phyloP scores from a whole-genome alignment of 805 yeast genomes.

The Pichia manshurica region DNA sequence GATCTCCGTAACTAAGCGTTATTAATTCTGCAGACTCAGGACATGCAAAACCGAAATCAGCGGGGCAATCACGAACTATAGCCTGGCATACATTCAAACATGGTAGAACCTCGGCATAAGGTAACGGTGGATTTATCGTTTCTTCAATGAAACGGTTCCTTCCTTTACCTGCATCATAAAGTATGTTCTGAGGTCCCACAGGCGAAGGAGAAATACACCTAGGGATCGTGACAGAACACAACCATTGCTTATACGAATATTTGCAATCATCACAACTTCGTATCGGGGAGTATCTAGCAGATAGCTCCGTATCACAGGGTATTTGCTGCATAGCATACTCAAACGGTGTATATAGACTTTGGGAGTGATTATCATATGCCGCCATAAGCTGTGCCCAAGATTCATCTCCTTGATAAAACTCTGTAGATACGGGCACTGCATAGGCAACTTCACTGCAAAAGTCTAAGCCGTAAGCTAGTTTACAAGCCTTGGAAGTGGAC shows the following conservation, averaged over 20 bases:
- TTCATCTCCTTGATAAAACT: constrained; percentile 24
- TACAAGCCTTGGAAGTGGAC: constrained; percentile 52
- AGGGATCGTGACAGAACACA: constrained; percentile 84
- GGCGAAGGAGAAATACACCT: constrained; percentile 55
- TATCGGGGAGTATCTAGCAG: constrained; percentile 68
- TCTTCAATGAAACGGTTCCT: constrained; percentile 56
- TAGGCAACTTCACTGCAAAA: constrained; percentile 83
- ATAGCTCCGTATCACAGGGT: constrained; percentile 65
- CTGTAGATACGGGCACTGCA: constrained; percentile 59
- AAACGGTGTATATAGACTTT: constrained; percentile 54
- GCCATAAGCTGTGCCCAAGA: constrained; percentile 33
- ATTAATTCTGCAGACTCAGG: constrained; percentile 43
- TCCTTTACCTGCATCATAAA: constrained; percentile 44
- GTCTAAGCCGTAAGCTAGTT: constrained; percentile 63
- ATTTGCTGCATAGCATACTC: constrained; percentile 68
- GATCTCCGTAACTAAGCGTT: constrained; percentile 34
- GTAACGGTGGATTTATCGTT: constrained; percentile 45
- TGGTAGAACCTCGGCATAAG: constrained; percentile 78
- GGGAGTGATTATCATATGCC: constrained; percentile 63
- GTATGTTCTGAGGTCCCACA: constrained; percentile 38
- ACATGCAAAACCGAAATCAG: constrained; percentile 68
- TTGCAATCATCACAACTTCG: constrained; percentile 69
- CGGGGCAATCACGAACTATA: constrained; percentile 79
- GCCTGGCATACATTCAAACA: constrained; percentile 76
- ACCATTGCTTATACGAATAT: constrained; percentile 72